phyloP scores from a whole-genome alignment of 345 rosid species.

The Moringa oleifera region DNA sequence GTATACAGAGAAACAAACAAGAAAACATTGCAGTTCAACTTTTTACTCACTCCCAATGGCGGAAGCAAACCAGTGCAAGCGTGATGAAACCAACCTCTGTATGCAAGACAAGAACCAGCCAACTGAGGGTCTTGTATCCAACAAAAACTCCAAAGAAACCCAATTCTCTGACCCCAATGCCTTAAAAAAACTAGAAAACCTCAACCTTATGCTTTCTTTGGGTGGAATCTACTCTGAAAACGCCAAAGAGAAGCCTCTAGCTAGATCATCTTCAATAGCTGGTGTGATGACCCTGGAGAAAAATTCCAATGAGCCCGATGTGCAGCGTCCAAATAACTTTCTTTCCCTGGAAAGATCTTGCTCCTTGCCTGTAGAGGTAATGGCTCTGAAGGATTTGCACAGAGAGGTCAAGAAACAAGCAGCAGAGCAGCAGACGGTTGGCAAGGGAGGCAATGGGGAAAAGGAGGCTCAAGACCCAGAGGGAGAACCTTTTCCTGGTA shows the following conservation, averaged over 20 bases:
- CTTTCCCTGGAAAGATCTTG: constrained; percentile 19
- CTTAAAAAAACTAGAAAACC: constrained; percentile 11
- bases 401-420: constrained; percentile 6
- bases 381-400: constrained; percentile 7
- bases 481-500: background rate
- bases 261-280: constrained; percentile 2
- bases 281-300: constrained; percentile 6
- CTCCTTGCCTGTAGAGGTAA: constrained; percentile 16
- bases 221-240: constrained; percentile 15
- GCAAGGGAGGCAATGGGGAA: background rate
- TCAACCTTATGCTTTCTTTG: constrained; percentile 20
- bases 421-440: constrained; percentile 10
- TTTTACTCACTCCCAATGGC: constrained; percentile 1
- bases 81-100: background rate
- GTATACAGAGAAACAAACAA: background rate
- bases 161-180: background rate
- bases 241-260: background rate
- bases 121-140: constrained; percentile 2
- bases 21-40: no score
- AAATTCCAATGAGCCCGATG: background rate
- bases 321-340: background rate
- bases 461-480: background rate
- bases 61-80: constrained; percentile 1
- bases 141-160: constrained; percentile 3
- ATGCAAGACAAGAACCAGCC: background rate